Evolutionary conservation across 495 filamentous ascomycete species (phyloP).

Genomic region (Pseudoneurospora amorphoporcata): DNA sequence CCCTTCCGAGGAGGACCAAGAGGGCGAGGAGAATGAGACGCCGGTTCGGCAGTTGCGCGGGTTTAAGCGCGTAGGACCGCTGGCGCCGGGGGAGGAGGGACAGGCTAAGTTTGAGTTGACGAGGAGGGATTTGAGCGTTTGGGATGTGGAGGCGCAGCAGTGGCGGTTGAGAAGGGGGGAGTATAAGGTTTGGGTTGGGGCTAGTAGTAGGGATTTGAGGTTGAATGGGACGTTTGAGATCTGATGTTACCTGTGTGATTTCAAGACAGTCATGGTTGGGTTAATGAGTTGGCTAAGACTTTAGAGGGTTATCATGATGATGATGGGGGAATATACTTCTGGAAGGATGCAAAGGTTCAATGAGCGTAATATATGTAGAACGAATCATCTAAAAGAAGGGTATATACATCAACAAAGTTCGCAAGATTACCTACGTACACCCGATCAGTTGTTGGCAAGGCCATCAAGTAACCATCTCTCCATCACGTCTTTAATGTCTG

Average conservation of each 20-base stretch:
- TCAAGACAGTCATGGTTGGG: neutral
- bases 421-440: neutral
- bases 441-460: neutral
- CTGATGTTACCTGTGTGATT: conserved; percentile 1
- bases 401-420: neutral
- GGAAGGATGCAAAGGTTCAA: neutral
- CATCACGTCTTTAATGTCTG: neutral
- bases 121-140: conserved; percentile 58
- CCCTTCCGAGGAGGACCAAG: conserved; percentile 13
- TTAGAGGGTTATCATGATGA: neutral
- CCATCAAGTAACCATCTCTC: neutral
- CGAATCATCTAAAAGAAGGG: neutral
- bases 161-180: conserved; percentile 56
- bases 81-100: conserved; percentile 30
- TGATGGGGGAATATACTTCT: neutral
- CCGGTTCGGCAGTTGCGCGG: conserved; percentile 46
- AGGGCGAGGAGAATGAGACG: conserved; percentile 8
- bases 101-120: conserved; percentile 38
- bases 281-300: neutral
- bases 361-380: neutral
- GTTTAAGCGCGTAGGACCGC: conserved; percentile 39
- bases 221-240: neutral
- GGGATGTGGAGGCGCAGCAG: conserved; percentile 70
- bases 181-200: conserved; percentile 35
- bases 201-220: conserved; percentile 40